Base-by-base conservation (phyloP, 495 filamentous ascomycete genomes). In the Podospora anserina region DNA sequence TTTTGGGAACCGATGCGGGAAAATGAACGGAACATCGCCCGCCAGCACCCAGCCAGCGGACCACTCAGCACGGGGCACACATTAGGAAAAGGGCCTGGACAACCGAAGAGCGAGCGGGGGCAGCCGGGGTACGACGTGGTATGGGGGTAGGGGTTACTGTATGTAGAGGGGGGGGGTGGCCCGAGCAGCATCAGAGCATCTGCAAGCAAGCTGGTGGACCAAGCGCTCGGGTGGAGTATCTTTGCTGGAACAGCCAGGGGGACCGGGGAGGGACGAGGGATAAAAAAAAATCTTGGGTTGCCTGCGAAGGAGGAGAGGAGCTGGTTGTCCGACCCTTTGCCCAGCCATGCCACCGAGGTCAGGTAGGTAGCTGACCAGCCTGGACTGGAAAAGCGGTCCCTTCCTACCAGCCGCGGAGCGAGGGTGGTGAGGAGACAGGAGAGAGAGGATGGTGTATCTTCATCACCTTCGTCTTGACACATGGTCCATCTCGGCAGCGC, bases 151-250 rank as follows among this genome's bases (percentile, higher is more conserved):
- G 65, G 60, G 49, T 54, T 56, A 23, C 23, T 23, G 23, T 23
- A 23, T 23, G 34, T 54, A 54, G 53, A 65, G 64, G 67, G 71
- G 75, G 75, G 70, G 76, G 60, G 73, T 75, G 70, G 71, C 61
- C 72, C 73, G 68, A 77, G 71, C 65, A 71, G 30, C 61, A 63
- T 32, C 69, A 71, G 72, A 71, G 30, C 61, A 63, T 32, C 69
- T 72, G 72, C 72, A 74, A 70, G 69, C 63, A 75, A 76, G 75
- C 73, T 72, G 68, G 71, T 77, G 76, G 75, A 78, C 76, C 76
- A 76, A 76, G 75, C 73, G 72, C 73, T 70, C 68, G 70, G 74
- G 72, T 76, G 74, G 71, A 70, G 74, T 69, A 44, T 70, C 67
- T 16, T 66, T 5, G 57, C 61, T 19, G 55, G 27, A 49, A 28